Base-by-base conservation (phyloP, 2,329 filamentous ascomycete species). In the Nemania abortiva region DNA sequence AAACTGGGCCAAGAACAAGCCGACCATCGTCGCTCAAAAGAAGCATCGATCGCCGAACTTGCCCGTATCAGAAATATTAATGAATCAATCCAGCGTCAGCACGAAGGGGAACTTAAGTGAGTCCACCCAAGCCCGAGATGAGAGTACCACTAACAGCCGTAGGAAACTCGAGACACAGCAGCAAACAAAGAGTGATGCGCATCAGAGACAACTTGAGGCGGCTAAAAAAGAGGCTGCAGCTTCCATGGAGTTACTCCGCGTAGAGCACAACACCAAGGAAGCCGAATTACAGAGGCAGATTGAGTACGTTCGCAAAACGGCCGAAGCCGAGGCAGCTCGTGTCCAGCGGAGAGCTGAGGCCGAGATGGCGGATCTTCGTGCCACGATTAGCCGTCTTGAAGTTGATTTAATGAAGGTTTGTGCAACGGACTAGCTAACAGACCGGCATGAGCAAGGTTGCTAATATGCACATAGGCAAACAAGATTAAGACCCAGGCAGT, bases 1-100 rank as follows among this genome's bases (percentile, higher is more conserved):
- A 84, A 86, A 64, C 79, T 93, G 20, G 89, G 91, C 20, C 91
- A 94, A 74, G 92, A 94, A 76, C 89, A 92, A 75, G 88, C 90
- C 6, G 91, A 94, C 70, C 91, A 93, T 78, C 87, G 88, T 29
- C 89, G 87, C 70, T 86, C 88, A 1, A 91, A 90, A 70, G 89
- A 92, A 66, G 84, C 84, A 2, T 83, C 81, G 20, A 79, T 82
- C 7, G 78, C 86, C 18, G 90, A 92, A 69, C 74, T 90, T 24
- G 74, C 80, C 2, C 74, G 88, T 47, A 84, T 92, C 57, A 90
- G 89, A 71, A 87, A 85, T 42, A 86, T 91, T 72, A 93, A 93
- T 65, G 91, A 95, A 58, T 87, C 87, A 7, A 82, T 95, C 20
- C 92, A 93, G 73, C 85, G 85, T 55, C 87, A 89, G 39, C 92